Percentiles rank a stretch among this genome's conserved stretches.
Evolutionary conservation across 192 early-diverging fungal species (phyloP).

Genomic region (Coemansia sp.): DNA sequence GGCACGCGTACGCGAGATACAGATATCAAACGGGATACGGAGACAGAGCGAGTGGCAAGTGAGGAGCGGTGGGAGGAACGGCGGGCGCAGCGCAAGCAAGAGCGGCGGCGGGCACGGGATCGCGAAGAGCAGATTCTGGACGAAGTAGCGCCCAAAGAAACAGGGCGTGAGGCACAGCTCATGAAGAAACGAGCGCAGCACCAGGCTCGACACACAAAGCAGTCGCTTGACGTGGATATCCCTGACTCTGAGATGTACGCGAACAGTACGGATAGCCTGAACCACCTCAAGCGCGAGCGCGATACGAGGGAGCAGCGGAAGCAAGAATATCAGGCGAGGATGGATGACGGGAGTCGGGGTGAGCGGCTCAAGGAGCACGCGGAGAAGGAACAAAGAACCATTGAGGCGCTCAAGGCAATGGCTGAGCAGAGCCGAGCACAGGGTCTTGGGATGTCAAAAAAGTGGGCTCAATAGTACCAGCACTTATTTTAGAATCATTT

Average conservation of each 20-base stretch:
- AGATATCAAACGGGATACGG: not conserved
- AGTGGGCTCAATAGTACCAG: too few species aligned
- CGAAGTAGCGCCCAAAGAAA: slow-evolving; percentile 52
- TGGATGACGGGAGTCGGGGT: not conserved
- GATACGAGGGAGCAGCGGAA: slow-evolving; percentile 16
- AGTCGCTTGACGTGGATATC: slow-evolving; percentile 28
- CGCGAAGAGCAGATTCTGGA: slow-evolving; percentile 45
- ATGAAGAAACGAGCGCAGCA: slow-evolving; percentile 36
- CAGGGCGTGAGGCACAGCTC: slow-evolving; percentile 43
- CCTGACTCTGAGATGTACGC: slow-evolving; percentile 39
- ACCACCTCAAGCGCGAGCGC: slow-evolving; percentile 31
- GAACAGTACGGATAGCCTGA: slow-evolving; percentile 51
- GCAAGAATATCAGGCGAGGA: slow-evolving; percentile 15
- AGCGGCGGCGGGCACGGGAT: slow-evolving; percentile 28
- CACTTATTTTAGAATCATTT: too few species aligned
- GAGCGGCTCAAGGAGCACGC: slow-evolving; percentile 49
- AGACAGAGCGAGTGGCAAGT: slow-evolving; percentile 10
- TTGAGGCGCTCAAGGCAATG: slow-evolving; percentile 70
- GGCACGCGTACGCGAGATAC: not conserved
- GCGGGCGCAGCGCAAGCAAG: slow-evolving; percentile 19
- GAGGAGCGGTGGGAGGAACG: slow-evolving; percentile 37
- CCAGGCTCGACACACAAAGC: slow-evolving; percentile 24
- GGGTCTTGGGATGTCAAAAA: slow-evolving; percentile 33
- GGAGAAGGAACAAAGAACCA: slow-evolving; percentile 71
- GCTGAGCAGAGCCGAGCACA: slow-evolving; percentile 57